Base-by-base conservation (phyloP, 192 early-diverging fungal genomes). In the Dissophora globulifera region DNA sequence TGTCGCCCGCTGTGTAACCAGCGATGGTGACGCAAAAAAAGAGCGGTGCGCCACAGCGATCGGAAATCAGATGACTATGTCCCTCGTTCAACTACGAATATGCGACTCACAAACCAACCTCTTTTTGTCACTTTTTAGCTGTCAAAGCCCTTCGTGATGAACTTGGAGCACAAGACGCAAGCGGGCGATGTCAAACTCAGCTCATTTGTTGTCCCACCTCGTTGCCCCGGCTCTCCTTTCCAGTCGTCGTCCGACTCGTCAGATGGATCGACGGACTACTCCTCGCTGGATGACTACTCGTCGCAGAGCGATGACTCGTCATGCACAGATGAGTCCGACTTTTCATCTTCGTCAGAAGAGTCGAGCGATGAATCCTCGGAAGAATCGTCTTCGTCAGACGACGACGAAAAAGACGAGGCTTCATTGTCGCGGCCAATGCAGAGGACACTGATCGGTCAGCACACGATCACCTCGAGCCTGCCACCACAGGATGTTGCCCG, bases 91-190 rank as follows among this genome's bases (percentile, higher is more conserved):
- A 1, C 5, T 27, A 35, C 8, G 38, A 8, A 27, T n/a, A n/a
- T n/a, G 35, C 35, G 35, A 38, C 35, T 38, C 6, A 13, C 35
- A n/a, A 9, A 38, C 13, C 13, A 38, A 38, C 13, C 35, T 13
- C 43, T n/a, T 45, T 10, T 45, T 45, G 43, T 17, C n/a, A 17
- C 16, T 45, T 17, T 12, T 20, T 64, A 75, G 71, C 43, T 46
- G 17, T 75, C 71, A 4, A 58, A 65, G 55, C 69, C 69, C 11
- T 75, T 75, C 42, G 62, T 65, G 15, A 75, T 75, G 71, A 75
- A 75, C 25, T 42, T 75, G 62, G 71, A 75, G 50, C 71, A 75
- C 50, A 75, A 75, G 62, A 75, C 71, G 0, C 48, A 41, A 0
- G 62, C 71, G 13, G 71, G 71, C 23, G 62, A 75, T 25, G 71